Evolutionary conservation across 2,329 filamentous ascomycete genomes (phyloP), one percentile per base, ranked within the genome.

Genomic region (Macroventuria anomochaeta): DNA sequence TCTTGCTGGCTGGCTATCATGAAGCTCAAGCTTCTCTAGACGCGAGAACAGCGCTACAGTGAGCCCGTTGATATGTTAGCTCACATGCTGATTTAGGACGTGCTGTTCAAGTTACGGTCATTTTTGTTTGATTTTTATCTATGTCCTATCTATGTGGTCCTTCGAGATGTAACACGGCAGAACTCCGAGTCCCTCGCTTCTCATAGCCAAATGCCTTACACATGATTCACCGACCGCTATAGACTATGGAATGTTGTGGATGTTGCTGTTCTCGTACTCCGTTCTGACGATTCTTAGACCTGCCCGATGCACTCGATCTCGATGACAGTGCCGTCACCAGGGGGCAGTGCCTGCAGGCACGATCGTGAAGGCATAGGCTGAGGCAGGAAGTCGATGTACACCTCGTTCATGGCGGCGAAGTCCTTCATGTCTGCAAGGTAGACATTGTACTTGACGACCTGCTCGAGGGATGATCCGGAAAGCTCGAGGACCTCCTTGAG

Each of bases 381-480:
- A 4, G 63, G 63, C 18, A 65, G 34, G 41, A 65, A 65, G n/a
- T 65, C 61, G 32, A 68, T 67, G 46, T 69, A 69, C 17, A 63
- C 67, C 43, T 68, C 62, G 55, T 69, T 69, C 67, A 69, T 69
- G 0, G 59, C 62, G 7, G 65, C 65, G 17, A 69, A 69, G 50
- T 68, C 62, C 36, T 64, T 65, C 65, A 69, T 69, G 40, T 67
- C 59, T 26, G 63, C 61, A 10, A 69, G 57, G 46, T 65, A 69
- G 21, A 69, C 65, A 40, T 69, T 70, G 57, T 68, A 67, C 49
- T 69, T 70, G 53, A 70, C 64, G n/a, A 70, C 64, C 38, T 69
- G 58, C 37, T 69, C 63, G 10, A 68, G 57, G 3, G 62, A 65
- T 7, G 65, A 67, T 7, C 65, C 65, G 2, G 64, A 64, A 23